phyloP scores from a whole-genome alignment of 2,329 filamentous ascomycete genomes.

The Blastomyces parvus region DNA sequence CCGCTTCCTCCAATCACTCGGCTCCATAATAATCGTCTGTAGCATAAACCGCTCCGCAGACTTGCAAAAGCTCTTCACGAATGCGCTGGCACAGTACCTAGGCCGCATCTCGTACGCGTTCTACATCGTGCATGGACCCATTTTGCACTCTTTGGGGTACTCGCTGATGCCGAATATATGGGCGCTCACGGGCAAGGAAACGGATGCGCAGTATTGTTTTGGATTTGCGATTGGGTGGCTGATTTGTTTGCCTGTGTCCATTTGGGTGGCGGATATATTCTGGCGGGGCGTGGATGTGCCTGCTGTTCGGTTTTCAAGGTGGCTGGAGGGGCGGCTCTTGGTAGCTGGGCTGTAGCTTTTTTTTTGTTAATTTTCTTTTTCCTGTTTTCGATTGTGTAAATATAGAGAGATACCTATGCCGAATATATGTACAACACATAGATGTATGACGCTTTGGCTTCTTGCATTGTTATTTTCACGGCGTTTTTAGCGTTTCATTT shows the following conservation, averaged over 20 bases:
- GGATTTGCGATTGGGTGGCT: conserved; percentile 34
- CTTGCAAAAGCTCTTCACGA: conserved; percentile 34
- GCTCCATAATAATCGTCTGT: conserved; percentile 35
- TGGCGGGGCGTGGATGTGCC: conserved; percentile 48
- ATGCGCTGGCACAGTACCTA: conserved; percentile 36
- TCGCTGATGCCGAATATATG: conserved; percentile 36
- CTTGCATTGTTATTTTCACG: no score
- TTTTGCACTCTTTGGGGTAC: conserved; percentile 37
- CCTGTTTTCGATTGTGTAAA: no score
- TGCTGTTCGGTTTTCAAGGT: conserved; percentile 42
- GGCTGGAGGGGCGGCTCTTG: conserved; percentile 36
- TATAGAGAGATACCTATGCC: not conserved
- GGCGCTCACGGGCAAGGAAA: conserved; percentile 32
- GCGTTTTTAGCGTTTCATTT: no score
- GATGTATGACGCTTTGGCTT: no score
- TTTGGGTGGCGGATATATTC: conserved; percentile 52
- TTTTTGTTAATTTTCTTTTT: not conserved
- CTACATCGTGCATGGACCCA: conserved; percentile 40
- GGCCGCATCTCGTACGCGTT: conserved; percentile 41
- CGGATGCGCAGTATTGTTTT: conserved; percentile 30
- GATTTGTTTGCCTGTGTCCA: conserved; percentile 32
- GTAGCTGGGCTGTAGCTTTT: conserved; percentile 8
- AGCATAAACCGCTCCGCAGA: conserved; percentile 33
- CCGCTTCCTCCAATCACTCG: conserved; percentile 37
- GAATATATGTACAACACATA: not conserved